phyloP scores from a whole-genome alignment of 305 asterid genomes.

The Solanum hybrid region DNA sequence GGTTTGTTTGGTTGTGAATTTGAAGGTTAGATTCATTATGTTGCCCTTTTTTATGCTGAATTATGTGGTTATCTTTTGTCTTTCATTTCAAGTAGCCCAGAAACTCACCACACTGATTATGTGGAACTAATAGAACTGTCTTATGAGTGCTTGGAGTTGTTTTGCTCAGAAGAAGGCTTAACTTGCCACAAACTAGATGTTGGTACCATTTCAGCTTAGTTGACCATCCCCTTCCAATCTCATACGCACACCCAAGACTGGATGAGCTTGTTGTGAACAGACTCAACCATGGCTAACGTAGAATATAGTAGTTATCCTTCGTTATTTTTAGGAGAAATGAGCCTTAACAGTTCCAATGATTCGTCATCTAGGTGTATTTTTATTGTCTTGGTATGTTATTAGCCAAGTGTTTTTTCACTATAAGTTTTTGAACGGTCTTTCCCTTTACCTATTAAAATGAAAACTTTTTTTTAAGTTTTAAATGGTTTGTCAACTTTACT shows the following conservation, averaged over 20 bases:
- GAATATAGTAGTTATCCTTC: neutral
- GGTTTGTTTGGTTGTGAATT: neutral
- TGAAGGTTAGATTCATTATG: neutral
- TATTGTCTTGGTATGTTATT: neutral
- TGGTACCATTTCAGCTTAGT: neutral
- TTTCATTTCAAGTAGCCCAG: neutral
- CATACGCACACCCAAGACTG: neutral
- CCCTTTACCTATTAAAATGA: neutral
- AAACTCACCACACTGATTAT: neutral
- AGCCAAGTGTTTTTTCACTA: neutral
- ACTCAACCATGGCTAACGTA: neutral
- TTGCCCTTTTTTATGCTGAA: neutral
- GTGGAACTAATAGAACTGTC: neutral
- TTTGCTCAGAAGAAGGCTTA: neutral
- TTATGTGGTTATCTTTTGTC: neutral
- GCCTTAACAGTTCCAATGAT: neutral
- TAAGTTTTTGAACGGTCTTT: neutral
- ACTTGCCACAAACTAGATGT: neutral
- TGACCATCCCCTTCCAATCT: neutral
- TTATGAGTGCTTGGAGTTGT: neutral
- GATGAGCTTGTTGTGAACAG: neutral
- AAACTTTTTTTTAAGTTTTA: neutral
- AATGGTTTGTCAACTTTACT: conserved; percentile 4
- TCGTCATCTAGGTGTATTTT: neutral
- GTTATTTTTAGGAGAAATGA: neutral